Percentiles rank a stretch among this genome's conserved stretches.
phyloP scores from a whole-genome alignment of 208 protist genomes.

The Dictyostelium gargantuum region DNA sequence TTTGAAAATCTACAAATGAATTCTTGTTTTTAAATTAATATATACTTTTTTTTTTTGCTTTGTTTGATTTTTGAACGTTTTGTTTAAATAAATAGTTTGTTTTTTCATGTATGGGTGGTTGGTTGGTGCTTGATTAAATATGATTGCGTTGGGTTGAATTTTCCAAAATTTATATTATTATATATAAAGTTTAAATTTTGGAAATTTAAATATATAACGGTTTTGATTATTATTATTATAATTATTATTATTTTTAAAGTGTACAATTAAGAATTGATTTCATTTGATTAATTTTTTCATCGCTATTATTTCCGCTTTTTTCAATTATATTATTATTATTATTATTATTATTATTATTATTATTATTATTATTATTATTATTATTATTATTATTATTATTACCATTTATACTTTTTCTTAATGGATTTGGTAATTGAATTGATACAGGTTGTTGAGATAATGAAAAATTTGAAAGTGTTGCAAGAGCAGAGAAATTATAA shows the following conservation, averaged over 20 bases:
- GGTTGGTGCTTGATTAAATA: too few species aligned
- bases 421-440: neutral
- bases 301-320: neutral
- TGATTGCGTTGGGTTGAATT: too few species aligned
- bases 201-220: too few species aligned
- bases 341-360: neutral
- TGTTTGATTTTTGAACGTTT: too few species aligned
- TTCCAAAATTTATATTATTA: too few species aligned
- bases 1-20: too few species aligned
- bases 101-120: too few species aligned
- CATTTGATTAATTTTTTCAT: slow-evolving; percentile 64
- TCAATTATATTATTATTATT: neutral
- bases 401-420: neutral
- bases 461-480: slow-evolving; percentile 19
- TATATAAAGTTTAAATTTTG: too few species aligned
- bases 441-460: slow-evolving; percentile 1
- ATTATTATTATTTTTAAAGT: neutral
- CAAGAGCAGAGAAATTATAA: neutral
- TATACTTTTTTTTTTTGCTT: too few species aligned
- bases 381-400: neutral
- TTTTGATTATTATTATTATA: too few species aligned
- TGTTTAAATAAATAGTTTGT: too few species aligned
- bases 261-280: slow-evolving; percentile 65
- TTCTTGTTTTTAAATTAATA: too few species aligned
- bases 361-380: neutral